Evolutionary conservation across 2,329 filamentous ascomycete genomes (phyloP), one percentile per base, ranked within the genome.

Genomic region (Sporothrix humicola): DNA sequence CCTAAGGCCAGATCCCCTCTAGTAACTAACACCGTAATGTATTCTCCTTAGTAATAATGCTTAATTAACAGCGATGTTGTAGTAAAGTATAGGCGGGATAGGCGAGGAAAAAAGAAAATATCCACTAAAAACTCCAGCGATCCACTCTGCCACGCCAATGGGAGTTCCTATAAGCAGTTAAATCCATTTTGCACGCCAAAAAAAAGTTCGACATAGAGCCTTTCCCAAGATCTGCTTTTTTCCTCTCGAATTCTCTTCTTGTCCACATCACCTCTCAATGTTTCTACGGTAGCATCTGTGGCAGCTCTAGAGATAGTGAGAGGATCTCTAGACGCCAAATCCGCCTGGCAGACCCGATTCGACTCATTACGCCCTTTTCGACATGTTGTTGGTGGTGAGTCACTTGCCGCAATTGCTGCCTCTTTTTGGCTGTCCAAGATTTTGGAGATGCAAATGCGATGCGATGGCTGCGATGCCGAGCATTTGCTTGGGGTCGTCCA

Each of bases 241-340:
- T 61, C 31, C 31, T 73, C 73, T 73, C 46, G 52, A 70, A 46
- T 13, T 56, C 50, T 37, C 52, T 23, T 58, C 48, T 26, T 23
- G 23, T 26, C 44, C 26, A 44, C 58, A 48, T 70, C 50, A 50
- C 70, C 72, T 76, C 77, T 87, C 86, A 88, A 90, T 90, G 88
- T 87, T 83, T 82, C 80, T 81, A 80, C 87, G 90, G 87, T 93
- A 95, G 93, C 86, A 90, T 83, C 84, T 82, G 85, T 87, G 86
- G 84, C 82, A 87, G 90, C 89, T 92, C 90, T 92, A 91, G 91
- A 90, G 91, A 91, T 91, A 88, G 86, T 90, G 89, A 89, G 88
- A 91, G 87, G 85, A 88, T 91, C 90, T 92, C 90, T 92, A 91
- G 90, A 88, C 89, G 89, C 87, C 86, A 86, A 80, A 87, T 86